These are phyloP conservation scores for Colletotrichum godetiae DNA, from an alignment of 2,329 filamentous ascomycete genomes.

Conservation along the genomic window DNA sequence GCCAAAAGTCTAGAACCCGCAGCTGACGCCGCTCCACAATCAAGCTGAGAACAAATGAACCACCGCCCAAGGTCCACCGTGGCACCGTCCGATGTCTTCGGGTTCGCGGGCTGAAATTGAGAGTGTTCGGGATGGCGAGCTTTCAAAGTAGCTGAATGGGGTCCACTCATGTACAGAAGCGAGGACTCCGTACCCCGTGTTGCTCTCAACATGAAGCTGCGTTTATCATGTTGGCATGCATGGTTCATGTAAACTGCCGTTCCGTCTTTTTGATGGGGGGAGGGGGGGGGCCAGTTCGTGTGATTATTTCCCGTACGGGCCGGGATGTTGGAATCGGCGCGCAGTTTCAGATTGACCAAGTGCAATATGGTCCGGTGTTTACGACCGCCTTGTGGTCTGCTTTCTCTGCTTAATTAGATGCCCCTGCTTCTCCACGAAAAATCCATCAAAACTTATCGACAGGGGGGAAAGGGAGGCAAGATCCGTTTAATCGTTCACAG, in stretches of 20 bases:
- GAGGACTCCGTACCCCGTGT: too few relatives aligned
- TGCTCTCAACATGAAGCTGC: neutral
- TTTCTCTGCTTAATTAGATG: neutral
- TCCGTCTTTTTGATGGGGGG: neutral
- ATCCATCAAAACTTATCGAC: neutral
- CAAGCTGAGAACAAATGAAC: neutral
- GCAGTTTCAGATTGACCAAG: slow-evolving; percentile 20
- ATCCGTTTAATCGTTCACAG: neutral
- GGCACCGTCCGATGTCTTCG: neutral
- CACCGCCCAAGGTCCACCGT: neutral
- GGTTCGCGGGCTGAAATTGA: neutral
- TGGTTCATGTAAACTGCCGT: neutral
- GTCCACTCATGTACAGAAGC: too few relatives aligned
- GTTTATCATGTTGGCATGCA: too few relatives aligned
- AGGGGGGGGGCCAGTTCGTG: too few relatives aligned
- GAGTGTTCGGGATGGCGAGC: neutral
- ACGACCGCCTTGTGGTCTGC: neutral
- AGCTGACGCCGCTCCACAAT: neutral
- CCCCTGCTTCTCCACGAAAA: slow-evolving; percentile 1
- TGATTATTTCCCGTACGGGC: neutral
- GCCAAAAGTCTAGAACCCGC: neutral
- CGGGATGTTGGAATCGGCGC: neutral
- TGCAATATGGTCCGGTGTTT: slow-evolving; percentile 6
- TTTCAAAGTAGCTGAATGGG: too few relatives aligned
- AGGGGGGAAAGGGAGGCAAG: neutral